These are phyloP conservation scores for Meredithiella fracta DNA, from an alignment of 2,329 filamentous ascomycete species.

Conservation along the genomic window DNA sequence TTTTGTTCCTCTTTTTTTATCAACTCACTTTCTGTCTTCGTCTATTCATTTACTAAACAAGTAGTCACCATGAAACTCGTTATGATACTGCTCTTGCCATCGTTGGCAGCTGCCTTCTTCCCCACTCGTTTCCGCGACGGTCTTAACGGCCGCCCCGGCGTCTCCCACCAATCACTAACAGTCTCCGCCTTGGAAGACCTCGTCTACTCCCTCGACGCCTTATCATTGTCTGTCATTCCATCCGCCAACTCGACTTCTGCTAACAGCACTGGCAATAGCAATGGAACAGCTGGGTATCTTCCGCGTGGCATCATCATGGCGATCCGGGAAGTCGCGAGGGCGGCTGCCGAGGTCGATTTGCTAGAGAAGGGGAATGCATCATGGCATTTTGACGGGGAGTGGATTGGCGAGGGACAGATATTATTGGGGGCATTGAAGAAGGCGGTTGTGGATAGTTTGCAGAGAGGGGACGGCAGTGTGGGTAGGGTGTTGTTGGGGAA, in stretches of 20 bases:
- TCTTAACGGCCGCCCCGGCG: constrained; percentile 13
- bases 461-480: constrained; percentile 1
- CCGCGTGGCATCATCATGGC: constrained; percentile 11
- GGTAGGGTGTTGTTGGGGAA: constrained; percentile 13
- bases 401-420: constrained; percentile 7
- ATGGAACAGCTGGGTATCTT: background rate
- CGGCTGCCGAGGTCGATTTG: constrained; percentile 11
- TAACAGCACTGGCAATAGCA: background rate
- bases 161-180: constrained; percentile 15
- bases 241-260: background rate
- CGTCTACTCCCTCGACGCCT: constrained; percentile 6
- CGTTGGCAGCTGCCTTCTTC: constrained; percentile 12
- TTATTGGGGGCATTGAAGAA: constrained; percentile 9
- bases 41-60: background rate
- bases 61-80: constrained; percentile 9
- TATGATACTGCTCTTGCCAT: background rate
- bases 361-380: constrained; percentile 2
- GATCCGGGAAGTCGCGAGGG: constrained; percentile 10
- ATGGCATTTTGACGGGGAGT: constrained; percentile 15
- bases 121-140: constrained; percentile 15
- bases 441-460: constrained; percentile 9
- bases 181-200: constrained; percentile 1
- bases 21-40: background rate
- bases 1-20: too few species aligned
- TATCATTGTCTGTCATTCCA: background rate